These are phyloP conservation scores for Dioscorea zingiberensis DNA, from an alignment of 106 monocot species.

Conservation along the genomic window DNA sequence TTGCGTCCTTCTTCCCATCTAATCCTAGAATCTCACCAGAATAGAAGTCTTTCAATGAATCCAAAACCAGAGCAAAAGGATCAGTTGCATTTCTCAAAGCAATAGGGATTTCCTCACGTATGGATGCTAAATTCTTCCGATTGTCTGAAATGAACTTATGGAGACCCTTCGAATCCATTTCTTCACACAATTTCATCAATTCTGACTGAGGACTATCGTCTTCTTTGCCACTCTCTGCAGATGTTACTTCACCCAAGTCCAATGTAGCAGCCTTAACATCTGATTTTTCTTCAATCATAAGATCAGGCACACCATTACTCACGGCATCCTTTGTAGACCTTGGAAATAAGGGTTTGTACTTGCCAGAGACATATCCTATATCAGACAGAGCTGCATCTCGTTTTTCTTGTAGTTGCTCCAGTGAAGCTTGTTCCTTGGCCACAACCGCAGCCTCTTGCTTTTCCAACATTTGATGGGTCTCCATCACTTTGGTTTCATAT, in stretches of 20 bases:
- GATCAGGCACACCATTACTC: conserved; percentile 15
- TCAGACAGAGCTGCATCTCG: conserved; percentile 66
- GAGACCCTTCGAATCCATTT: conserved; percentile 76
- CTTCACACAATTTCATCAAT: conserved; percentile 51
- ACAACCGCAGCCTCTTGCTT: conserved; percentile 59
- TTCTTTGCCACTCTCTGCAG: conserved; percentile 21
- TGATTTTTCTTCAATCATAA: conserved; percentile 24
- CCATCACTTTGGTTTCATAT: conserved; percentile 40
- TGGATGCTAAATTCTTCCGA: conserved; percentile 67
- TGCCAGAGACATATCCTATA: conserved; percentile 28
- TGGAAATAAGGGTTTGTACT: conserved; percentile 16
- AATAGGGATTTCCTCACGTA: conserved; percentile 80
- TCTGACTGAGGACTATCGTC: conserved; percentile 24
- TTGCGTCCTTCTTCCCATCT: conserved; percentile 87
- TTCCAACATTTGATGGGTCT: conserved; percentile 53
- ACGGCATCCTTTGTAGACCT: conserved; percentile 2
- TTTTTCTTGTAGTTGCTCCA: conserved; percentile 69
- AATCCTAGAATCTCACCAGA: conserved; percentile 46
- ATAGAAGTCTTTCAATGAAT: conserved; percentile 78
- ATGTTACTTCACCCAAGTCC: conserved; percentile 15
- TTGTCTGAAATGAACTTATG: conserved; percentile 91
- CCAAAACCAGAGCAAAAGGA: conserved; percentile 59
- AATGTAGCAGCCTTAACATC: conserved; percentile 20
- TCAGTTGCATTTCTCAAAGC: conserved; percentile 50
- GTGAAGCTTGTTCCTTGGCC: conserved; percentile 64